phyloP scores from a whole-genome alignment of 164 flowering plant species.

The Litsea cubeba region DNA sequence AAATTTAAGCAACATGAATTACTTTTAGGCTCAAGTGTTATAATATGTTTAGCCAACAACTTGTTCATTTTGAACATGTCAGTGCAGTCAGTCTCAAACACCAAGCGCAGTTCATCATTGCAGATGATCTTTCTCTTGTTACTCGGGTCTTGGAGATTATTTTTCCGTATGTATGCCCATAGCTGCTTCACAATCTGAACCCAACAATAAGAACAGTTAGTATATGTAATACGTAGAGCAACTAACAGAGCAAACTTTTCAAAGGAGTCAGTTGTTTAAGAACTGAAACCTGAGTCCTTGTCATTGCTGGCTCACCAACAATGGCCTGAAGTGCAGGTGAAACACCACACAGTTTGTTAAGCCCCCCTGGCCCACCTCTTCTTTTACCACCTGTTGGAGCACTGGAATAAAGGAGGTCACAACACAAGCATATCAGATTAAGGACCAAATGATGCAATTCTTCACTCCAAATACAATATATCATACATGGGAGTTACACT shows the following conservation, averaged over 20 bases:
- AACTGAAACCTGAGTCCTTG: slow-evolving; percentile 77
- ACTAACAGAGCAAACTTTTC: neutral
- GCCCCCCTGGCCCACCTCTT: slow-evolving; percentile 95
- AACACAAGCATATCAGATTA: neutral
- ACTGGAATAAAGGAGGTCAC: slow-evolving; percentile 35
- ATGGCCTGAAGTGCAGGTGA: slow-evolving; percentile 85
- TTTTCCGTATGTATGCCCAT: slow-evolving; percentile 92
- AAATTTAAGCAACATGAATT: slow-evolving; percentile 15
- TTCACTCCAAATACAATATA: neutral
- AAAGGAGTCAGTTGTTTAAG: neutral
- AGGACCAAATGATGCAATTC: neutral
- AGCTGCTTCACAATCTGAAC: slow-evolving; percentile 91
- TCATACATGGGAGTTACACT: neutral
- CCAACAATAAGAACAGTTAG: neutral
- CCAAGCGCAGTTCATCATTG: slow-evolving; percentile 73
- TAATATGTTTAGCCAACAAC: slow-evolving; percentile 58
- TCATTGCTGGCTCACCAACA: slow-evolving; percentile 79
- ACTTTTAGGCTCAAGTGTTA: slow-evolving; percentile 73
- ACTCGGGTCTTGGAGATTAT: slow-evolving; percentile 93
- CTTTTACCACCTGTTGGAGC: slow-evolving; percentile 57
- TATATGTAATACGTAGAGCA: neutral
- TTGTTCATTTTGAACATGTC: slow-evolving; percentile 94
- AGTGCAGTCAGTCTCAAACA: slow-evolving; percentile 91
- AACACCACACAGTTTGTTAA: slow-evolving; percentile 88
- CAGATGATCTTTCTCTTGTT: slow-evolving; percentile 96